These are phyloP conservation scores for Wickerhamomyces ciferrii DNA, from an alignment of 805 yeast species.

Conservation along the genomic window DNA sequence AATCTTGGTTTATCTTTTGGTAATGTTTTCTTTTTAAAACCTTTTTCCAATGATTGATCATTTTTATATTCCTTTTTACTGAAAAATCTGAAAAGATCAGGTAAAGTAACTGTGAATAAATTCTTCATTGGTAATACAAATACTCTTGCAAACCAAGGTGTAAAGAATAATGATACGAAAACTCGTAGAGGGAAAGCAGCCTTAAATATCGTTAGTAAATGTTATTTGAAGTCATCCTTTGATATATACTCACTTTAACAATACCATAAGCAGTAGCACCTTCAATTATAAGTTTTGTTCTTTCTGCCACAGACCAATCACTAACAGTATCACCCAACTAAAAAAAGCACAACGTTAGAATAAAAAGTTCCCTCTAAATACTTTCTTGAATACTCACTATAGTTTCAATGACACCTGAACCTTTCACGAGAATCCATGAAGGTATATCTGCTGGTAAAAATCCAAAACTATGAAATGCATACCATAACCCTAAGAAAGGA, in stretches of 20 bases:
- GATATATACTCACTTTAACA: slow-evolving; percentile 36
- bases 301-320: slow-evolving; percentile 38
- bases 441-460: slow-evolving; percentile 52
- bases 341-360: no score
- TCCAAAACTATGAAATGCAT: slow-evolving; percentile 50
- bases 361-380: no score
- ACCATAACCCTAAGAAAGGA: slow-evolving; percentile 70
- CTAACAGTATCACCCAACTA: slow-evolving; percentile 19
- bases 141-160: slow-evolving; percentile 54
- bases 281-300: slow-evolving; percentile 51
- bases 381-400: slow-evolving; percentile 28
- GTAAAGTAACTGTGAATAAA: not conserved
- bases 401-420: slow-evolving; percentile 51
- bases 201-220: slow-evolving; percentile 1
- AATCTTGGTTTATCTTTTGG: not conserved
- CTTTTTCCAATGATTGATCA: not conserved
- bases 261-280: slow-evolving; percentile 75
- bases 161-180: slow-evolving; percentile 41
- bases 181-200: slow-evolving; percentile 50
- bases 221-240: not conserved
- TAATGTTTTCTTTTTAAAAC: not conserved
- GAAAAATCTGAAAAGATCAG: not conserved
- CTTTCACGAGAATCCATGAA: slow-evolving; percentile 53
- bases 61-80: not conserved
- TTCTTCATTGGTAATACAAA: slow-evolving; percentile 40